Percentiles rank a stretch among this genome's conserved stretches.
Evolutionary conservation across 345 rosid genomes (phyloP).

Genomic region (Garcia nutans): DNA sequence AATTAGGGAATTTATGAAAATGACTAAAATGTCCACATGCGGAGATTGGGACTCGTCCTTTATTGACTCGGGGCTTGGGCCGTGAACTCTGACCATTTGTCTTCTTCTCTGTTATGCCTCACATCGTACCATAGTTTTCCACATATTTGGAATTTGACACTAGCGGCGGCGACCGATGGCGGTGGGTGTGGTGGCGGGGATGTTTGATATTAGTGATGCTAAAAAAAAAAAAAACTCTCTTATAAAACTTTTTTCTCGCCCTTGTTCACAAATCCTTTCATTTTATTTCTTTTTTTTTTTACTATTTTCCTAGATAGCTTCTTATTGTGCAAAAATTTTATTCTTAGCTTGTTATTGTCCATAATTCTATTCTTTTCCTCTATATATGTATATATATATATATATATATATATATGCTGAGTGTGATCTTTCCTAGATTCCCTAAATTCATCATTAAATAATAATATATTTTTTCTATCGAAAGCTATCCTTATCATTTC

Average conservation of each 20-base stretch:
- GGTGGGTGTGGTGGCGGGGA: neutral
- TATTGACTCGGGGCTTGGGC: conserved; percentile 11
- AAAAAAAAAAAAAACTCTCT: too few relatives aligned
- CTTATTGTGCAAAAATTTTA: neutral
- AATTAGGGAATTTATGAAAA: conserved; percentile 13
- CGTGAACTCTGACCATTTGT: neutral
- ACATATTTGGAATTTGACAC: neutral
- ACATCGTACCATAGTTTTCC: too few relatives aligned
- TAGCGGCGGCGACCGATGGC: neutral
- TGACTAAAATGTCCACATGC: conserved; percentile 32
- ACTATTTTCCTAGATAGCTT: neutral
- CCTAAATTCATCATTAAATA: conserved; percentile 1
- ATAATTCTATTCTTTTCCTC: conserved; percentile 4
- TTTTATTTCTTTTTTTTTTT: neutral
- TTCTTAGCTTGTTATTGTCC: neutral
- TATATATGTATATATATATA: neutral
- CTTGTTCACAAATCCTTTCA: too few relatives aligned
- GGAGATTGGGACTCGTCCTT: neutral
- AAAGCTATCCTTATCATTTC: too few relatives aligned
- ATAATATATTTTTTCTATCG: too few relatives aligned
- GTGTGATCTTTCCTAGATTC: conserved; percentile 17
- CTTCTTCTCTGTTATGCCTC: neutral
- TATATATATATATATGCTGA: neutral
- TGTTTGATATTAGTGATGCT: too few relatives aligned
- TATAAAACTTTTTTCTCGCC: too few relatives aligned